Base-by-base conservation (phyloP, 257 asterid species). In the Penstemon davidsonii region DNA sequence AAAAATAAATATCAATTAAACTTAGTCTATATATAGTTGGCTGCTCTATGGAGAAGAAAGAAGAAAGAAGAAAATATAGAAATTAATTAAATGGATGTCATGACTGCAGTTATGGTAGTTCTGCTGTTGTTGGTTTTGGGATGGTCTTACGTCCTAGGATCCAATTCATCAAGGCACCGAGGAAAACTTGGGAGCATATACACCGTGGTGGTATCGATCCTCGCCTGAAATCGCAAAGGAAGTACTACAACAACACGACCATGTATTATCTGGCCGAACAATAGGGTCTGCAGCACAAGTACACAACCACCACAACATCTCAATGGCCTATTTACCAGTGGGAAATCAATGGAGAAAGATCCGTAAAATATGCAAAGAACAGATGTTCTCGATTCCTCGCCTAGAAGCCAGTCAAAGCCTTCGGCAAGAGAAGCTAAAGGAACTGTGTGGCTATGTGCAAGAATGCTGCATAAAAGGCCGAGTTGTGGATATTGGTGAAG, bases 321-420 rank as follows among this genome's bases (percentile, higher is more conserved):
- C 62, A 0, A 3, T 56, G 8, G 62, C 3, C 2, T 56, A 18
- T 40, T 36, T 56, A 40, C 62, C 62, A 0, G 44, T 33, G 5
- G 43, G 43, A 3, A n/a, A 18, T 5, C 10, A 56, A 56, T 1
- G 62, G 62, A 56, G 39, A 56, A 56, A 19, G 41, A 39, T 56
- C 9, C 62, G 62, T 18, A 2, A 54, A 33, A 6, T 54, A 54
- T 54, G 59, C 39, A 54, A 54, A 54, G 59, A 54, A 25, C 43
- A 56, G 5, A 56, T 56, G 40, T n/a, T 56, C 12, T 56, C 62
- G 12, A 9, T 40, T 4, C 13, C 9, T 36, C 4, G 12, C 7
- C 44, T 56, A 8, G 75, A 75, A 51, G 71, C 66, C 4, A 69
- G 72, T 36, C 33, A 60, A 43, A 68, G n/a, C 43, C 72, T 75